Base-by-base conservation (phyloP, 805 yeast species). In the Nakazawaea ambrosiae region DNA sequence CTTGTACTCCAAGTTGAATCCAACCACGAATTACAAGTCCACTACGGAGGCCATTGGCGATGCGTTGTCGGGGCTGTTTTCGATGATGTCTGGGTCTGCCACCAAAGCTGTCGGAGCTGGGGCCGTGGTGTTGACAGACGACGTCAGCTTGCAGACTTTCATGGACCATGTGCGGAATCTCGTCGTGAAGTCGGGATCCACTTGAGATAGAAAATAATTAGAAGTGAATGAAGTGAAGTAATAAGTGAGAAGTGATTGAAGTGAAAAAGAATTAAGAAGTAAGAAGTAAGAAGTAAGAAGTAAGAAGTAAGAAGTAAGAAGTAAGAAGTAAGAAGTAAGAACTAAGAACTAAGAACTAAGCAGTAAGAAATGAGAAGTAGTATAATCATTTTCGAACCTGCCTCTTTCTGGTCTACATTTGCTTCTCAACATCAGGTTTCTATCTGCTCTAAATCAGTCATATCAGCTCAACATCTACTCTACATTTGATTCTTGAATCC, bases 1-100 rank as follows among this genome's bases (percentile, higher is more conserved):
- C 53, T 61, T 79, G 39, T 74, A 75, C 67, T 79, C 85, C 3
- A 78, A 78, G 55, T 61, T 79, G 48, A 79, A 79, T 55, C 86
- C 87, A 11, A 69, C 82, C 4, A 75, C 78, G 2, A 68, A 69
- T 32, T 76, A 78, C 52, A 63, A 71, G 34, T 51, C 51, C 26
- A 31, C 34, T 2, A 43, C 45, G 6, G 53, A 52, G 30, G 43
- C 47, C 4, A 48, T 23, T 46, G 63, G 47, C 49, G 54, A 43
- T 55, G 52, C 27, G 37, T 14, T 34, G n/a, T 15, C 33, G 4
- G 42, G 39, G 39, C 20, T 54, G 49, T 18, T 33, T 58, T 56
- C 32, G 44, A 49, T 23, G 66, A 58, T 39, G 62, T 63, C 11
- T 18, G 39, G 38, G 8, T 20, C 30, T 4, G 53, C 40, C 5